phyloP scores from a whole-genome alignment of 1,139 yeast species.

The Sugiyamaella pinicola region DNA sequence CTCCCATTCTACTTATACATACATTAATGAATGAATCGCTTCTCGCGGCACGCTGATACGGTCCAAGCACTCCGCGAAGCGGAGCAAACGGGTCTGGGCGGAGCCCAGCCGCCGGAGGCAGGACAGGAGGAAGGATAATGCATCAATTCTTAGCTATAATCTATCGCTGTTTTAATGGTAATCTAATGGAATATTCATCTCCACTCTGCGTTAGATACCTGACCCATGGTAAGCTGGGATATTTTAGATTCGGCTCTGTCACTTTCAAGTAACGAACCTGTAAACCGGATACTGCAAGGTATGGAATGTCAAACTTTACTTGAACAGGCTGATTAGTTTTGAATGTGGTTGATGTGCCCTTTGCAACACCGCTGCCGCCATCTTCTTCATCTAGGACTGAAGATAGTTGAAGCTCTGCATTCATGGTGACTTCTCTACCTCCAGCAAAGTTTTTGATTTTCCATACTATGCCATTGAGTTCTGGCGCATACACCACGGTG shows the following conservation, averaged over 20 bases:
- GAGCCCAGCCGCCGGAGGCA: conserved; percentile 3
- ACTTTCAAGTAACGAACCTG: conserved; percentile 90
- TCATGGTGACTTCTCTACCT: conserved; percentile 81
- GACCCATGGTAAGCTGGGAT: conserved; percentile 93
- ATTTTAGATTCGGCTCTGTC: conserved; percentile 82
- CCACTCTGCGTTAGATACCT: conserved; percentile 87
- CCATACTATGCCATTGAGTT: conserved; percentile 79
- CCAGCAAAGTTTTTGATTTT: conserved; percentile 85
- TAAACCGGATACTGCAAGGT: conserved; percentile 89
- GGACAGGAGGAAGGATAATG: too few species aligned
- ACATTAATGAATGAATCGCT: background rate
- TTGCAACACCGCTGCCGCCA: conserved; percentile 26
- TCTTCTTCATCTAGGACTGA: conserved; percentile 57
- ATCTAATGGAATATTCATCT: conserved; percentile 81
- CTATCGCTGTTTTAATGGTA: conserved; percentile 21
- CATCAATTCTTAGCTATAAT: background rate
- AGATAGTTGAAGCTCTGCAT: conserved; percentile 82
- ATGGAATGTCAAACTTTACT: conserved; percentile 90
- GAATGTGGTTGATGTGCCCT: conserved; percentile 20
- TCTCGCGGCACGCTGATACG: background rate
- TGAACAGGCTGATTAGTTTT: conserved; percentile 45
- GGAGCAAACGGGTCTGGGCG: background rate
- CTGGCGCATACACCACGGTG: conserved; percentile 86
- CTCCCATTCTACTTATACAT: background rate
- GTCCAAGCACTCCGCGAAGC: too few species aligned